Base-by-base conservation (phyloP, 257 asterid species). In the Anisodus acutangulus region DNA sequence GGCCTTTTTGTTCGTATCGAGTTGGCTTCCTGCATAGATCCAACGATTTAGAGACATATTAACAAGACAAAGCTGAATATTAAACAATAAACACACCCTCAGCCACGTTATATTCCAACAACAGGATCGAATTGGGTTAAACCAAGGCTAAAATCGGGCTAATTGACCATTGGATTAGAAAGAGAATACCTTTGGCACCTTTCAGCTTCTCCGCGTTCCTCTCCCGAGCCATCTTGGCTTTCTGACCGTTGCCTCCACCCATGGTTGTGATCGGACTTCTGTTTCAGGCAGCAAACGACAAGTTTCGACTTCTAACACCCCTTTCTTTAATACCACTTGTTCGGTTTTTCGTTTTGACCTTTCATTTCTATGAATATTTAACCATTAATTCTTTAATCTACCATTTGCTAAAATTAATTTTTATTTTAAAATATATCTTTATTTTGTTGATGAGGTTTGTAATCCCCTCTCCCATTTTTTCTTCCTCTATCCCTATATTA, bases 211-310 rank as follows among this genome's bases (percentile, higher is more conserved):
- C 97, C 85, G 88, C 5, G 62, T 93, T 92, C 92, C 85, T 92
- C 85, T 95, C 98, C 22, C 98, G 95, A 83, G 97, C 95, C 97
- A 92, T 95, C 89, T 91, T 95, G 63, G 97, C 78, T 39, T 95
- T 95, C 78, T 95, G 97, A 12, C 85, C 97, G 59, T 95, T 95
- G 84, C 98, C 98, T 63, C 97, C 97, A 19, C 97, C 98, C 97
- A 94, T 93, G 85, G 64, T 41, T 54, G 66, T 45, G 41, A 49
- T 41, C 41, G 6, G 59, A n/a, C 26, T 41, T 43, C 43, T 62
- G n/a, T 60, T 22, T 22, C 84, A 43, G 41, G 84, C 62, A 19
- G 6, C 4, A 64, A 81, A 22, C 26, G 72, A 66, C 19, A 12
- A 12, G 43, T 64, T 26, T 64, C 9, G 45, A 26, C 71, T 64